Evolutionary conservation across 345 rosid genomes (phyloP).

Genomic region (Orychophragmus violaceus): DNA sequence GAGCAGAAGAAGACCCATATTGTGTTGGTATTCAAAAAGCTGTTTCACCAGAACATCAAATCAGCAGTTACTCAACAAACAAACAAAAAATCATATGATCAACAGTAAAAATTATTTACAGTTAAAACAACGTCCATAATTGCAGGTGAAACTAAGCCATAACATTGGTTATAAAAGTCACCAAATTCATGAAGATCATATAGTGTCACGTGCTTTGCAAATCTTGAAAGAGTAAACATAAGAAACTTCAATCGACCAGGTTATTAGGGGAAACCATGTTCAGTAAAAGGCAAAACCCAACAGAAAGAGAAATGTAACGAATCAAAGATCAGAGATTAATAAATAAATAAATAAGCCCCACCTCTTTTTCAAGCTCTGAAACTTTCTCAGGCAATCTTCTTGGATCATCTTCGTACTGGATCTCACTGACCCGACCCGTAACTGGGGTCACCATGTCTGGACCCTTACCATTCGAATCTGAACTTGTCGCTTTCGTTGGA

Average conservation of each 20-base stretch:
- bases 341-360: constrained; percentile 15
- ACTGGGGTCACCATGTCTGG: constrained; percentile 51
- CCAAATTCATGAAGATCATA: neutral
- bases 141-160: constrained; percentile 6
- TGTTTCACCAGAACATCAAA: constrained; percentile 23
- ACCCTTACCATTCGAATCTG: constrained; percentile 24
- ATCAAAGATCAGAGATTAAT: neutral
- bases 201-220: neutral
- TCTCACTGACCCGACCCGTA: constrained; percentile 30
- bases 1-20: constrained; percentile 86
- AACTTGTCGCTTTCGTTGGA: constrained; percentile 35
- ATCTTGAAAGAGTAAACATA: neutral
- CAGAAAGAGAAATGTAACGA: neutral
- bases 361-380: constrained; percentile 79
- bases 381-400: constrained; percentile 43
- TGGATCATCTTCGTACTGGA: constrained; percentile 33
- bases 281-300: neutral
- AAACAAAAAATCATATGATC: neutral
- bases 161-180: neutral
- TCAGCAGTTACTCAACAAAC: neutral
- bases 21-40: constrained; percentile 93
- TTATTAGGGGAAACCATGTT: neutral
- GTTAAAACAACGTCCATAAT: neutral
- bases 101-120: neutral
- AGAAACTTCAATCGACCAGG: neutral